Base-by-base conservation (phyloP, 2,329 filamentous ascomycete species). In the Cladosporium sp. region DNA sequence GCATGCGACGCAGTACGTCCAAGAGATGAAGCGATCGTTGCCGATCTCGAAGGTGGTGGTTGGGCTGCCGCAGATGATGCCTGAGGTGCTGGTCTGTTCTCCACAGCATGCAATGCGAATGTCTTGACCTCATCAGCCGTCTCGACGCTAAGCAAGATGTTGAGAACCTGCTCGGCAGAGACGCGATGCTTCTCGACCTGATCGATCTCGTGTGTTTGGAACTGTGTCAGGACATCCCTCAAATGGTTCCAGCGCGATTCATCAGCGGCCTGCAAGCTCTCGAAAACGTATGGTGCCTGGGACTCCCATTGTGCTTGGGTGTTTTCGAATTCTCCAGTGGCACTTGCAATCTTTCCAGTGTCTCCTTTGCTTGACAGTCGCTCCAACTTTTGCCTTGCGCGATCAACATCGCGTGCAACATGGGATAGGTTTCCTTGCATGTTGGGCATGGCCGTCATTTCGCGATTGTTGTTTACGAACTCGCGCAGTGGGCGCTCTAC, bases 231-330 rank as follows among this genome's bases (percentile, higher is more conserved):
- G 39, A 90, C 83, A 73, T 97, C 93, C 61, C 93, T 88, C 59
- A 99, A 80, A 68, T 95, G 88, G 72, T 97, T 96, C 64, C 95
- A 79, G 57, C 94, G 85, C 65, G 84, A 87, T 76, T 99, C 94
- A 70, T 99, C 94, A 32, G 95, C 78, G 5, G 90, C 88, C 72
- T 99, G 94, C 24, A 99, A 83, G 60, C 87, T 89, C 74, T 99
- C 94, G 69, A 96, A 97, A 60, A 97, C 88, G 73, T 90, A 97
- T 1, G 94, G 94, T 13, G 94, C 91, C 72, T 96, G 91, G 0
- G 91, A 91, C 57, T 96, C 87, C 94, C 94, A 99, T 70, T 96
- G 89, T 63, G 87, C 83, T 44, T 81, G 84, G n/a, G 91, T 88
- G 60, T 85, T 85, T 62, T 96, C 89, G 42, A 95, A 83, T 62